phyloP scores from a whole-genome alignment of 306 rosid species.

The Carpinus viminea region DNA sequence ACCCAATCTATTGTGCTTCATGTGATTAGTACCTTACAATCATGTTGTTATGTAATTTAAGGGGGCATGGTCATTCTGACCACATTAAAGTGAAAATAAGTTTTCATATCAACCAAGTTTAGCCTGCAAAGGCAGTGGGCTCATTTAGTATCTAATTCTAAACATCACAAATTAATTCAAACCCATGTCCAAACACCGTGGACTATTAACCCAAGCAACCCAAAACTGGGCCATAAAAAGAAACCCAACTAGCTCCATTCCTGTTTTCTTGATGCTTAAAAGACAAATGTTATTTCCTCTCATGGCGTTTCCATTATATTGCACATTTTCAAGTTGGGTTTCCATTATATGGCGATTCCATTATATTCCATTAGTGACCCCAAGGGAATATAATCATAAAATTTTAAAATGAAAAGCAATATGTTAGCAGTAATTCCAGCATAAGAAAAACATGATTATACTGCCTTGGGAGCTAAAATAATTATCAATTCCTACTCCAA shows the following conservation, averaged over 20 bases:
- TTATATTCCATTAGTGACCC: not conserved
- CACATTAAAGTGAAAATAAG: not conserved
- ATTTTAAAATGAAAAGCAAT: not conserved
- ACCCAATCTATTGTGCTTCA: not conserved
- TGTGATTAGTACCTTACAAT: not conserved
- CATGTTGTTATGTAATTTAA: not conserved
- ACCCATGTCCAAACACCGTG: not conserved
- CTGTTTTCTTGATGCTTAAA: not conserved
- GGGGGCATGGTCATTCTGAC: not conserved
- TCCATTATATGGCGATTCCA: not conserved
- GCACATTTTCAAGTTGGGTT: not conserved
- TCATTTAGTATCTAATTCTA: not conserved
- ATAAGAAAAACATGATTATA: too few species aligned
- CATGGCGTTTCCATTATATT: not conserved
- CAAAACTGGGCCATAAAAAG: not conserved
- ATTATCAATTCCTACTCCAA: too few species aligned
- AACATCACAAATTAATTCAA: not conserved
- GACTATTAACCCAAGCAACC: not conserved
- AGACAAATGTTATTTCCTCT: not conserved
- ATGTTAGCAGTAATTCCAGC: not conserved
- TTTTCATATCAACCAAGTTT: not conserved
- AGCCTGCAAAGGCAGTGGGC: not conserved
- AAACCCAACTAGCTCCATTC: not conserved
- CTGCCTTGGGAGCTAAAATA: too few species aligned
- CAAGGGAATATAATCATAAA: not conserved